A percentile compares a stretch with the other conserved stretches of the same genome.
These are phyloP conservation scores for Parsonsia alboflavescens DNA, from an alignment of 257 asterid species.

Conservation along the genomic window DNA sequence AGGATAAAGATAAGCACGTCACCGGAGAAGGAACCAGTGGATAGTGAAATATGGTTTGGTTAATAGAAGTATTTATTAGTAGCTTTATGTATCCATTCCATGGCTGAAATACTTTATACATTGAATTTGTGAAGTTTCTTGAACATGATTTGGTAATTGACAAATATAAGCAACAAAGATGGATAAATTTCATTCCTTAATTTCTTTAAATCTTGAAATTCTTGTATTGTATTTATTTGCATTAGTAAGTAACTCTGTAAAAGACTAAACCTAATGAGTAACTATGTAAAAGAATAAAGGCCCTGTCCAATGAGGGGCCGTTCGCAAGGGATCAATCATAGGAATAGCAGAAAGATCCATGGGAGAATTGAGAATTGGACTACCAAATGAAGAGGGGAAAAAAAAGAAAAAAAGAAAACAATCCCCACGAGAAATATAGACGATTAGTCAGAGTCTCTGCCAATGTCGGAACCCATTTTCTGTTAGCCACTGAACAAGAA, in stretches of 20 bases:
- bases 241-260: neutral
- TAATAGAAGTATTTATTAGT: neutral
- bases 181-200: too few species aligned
- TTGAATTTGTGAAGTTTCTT: too few species aligned
- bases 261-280: neutral
- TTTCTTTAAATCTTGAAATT: neutral
- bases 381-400: neutral
- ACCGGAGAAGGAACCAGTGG: neutral
- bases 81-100: neutral
- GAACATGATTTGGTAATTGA: too few species aligned
- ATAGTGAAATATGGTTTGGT: neutral
- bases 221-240: neutral
- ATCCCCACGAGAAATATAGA: neutral
- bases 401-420: neutral
- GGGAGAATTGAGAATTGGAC: too few species aligned
- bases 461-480: neutral
- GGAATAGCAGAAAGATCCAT: neutral
- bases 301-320: too few species aligned
- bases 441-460: neutral
- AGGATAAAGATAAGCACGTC: constrained; percentile 17
- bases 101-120: too few species aligned
- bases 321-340: neutral
- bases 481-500: constrained; percentile 1
- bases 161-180: too few species aligned
- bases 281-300: too few species aligned